Evolutionary conservation across 2,329 filamentous ascomycete genomes (phyloP), one percentile per base, ranked within the genome.

Genomic region (Fusarium mexicanum): DNA sequence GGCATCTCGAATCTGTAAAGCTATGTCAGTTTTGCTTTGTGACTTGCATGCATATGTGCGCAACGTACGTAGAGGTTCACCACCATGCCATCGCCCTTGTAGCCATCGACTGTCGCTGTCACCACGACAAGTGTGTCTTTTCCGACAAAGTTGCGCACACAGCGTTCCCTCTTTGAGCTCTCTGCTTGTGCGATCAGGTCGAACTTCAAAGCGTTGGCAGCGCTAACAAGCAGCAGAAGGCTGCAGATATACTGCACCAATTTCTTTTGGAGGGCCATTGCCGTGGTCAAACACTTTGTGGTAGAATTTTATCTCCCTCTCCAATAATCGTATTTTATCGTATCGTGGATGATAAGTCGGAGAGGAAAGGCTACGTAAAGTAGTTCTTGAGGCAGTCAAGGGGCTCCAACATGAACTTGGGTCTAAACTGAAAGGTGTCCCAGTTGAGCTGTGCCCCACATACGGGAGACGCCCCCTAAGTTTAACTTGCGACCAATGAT

Each of bases 61-160:
- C 57, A 74, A 87, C 88, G 71, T 82, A 98, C 96, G 85, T 97
- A 92, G 89, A 99, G 96, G 83, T 98, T 97, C 74, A 98, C 91
- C 78, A 90, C 86, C 91, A 97, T 95, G 61, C 96, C 96, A 87
- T 99, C 96, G 67, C 95, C 96, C 85, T 92, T 94, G 76, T 86
- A 86, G n/a, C 96, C 96, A 81, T 92, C 91, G 64, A 98, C 89
- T 68, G 91, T 98, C 63, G 95, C 94, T 65, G 96, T 98, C 61
- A 99, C 96, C 40, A 98, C 96, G 47, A 99, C 96, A 75, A 99
- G 87, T 74, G 96, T 97, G 81, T 98, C 95, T 84, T 91, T 93
- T 71, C 91, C 89, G 76, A 98, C 95, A 83, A 98, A 99, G 87
- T 99, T 99, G 83, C 96, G 91, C 83, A 99, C 93, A 86, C 96